Conservation (phyloP, 768 basidiomycete genomes). For the Fomitopsis serialis region DNA sequence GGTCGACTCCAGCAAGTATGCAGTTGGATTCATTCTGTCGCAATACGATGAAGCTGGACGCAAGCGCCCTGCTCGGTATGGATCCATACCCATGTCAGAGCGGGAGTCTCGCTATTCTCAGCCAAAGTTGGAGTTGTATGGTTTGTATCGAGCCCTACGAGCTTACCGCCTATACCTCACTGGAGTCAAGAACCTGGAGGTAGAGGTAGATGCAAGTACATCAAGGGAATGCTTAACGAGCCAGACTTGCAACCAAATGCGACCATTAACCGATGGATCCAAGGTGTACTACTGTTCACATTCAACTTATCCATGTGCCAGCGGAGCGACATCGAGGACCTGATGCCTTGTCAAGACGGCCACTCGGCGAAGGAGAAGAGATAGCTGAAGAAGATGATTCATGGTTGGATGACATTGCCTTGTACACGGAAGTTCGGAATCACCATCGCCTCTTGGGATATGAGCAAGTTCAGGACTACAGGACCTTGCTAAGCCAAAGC, state of each 20-base stretch:
- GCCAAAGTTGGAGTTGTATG: slow-evolving; percentile 24
- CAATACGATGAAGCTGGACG: background rate
- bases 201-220: slow-evolving; percentile 37
- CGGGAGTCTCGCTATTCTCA: slow-evolving; percentile 16
- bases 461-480: no score
- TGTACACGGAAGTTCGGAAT: no score
- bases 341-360: no score
- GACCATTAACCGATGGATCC: slow-evolving; percentile 39
- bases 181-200: slow-evolving; percentile 21
- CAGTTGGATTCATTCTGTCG: background rate
- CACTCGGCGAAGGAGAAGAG: no score
- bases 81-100: no score
- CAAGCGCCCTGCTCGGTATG: no score
- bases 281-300: slow-evolving; percentile 30
- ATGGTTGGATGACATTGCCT: no score
- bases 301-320: slow-evolving; percentile 34
- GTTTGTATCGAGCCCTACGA: slow-evolving; percentile 9
- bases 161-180: background rate
- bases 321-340: background rate
- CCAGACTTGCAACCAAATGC: slow-evolving; percentile 34
- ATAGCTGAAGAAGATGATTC: no score
- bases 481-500: no score
- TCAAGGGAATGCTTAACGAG: slow-evolving; percentile 35
- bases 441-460: no score
- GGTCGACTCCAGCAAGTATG: background rate